Base-by-base conservation (phyloP, 2,329 filamentous ascomycete species). In the Epicoccum sorghinum region DNA sequence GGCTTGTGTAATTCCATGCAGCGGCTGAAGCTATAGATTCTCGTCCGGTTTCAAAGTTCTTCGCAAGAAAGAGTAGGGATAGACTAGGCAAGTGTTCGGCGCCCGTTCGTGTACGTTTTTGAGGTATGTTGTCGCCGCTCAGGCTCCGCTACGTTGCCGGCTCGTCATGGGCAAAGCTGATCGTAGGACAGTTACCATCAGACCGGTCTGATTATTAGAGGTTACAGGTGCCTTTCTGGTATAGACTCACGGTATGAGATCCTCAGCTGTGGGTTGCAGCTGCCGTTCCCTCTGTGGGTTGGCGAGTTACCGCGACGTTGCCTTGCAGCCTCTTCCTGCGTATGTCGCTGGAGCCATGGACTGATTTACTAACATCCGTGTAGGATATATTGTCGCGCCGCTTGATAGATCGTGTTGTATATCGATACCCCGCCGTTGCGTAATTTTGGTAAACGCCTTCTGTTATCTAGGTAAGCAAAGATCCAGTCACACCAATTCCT, bases 51-150 rank as follows among this genome's bases (percentile, higher is more conserved):
- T 68, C 66, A 65, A 64, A 51, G 66, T 71, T 71, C 64, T 68
- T 62, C 64, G 64, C 64, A 57, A 61, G 64, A 66, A 72, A 73
- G 71, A 75, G 61, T 75, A 74, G 73, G 73, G 72, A 75, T 75
- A 75, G 73, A 75, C 60, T 66, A 71, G 72, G 74, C 62, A 73
- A 75, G 70, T 72, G 62, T 71, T 75, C 67, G 71, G 72, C 69
- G 72, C 67, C 70, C 65, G 56, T 72, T 57, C 51, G 41, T 55
- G 40, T 42, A 50, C 52, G 46, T 69, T 73, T 45, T 71, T 67
- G 63, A 72, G 70, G 71, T 74, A 73, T 57, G 65, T 55, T 40
- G 35, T 55, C 44, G 53, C 54, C 41, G 42, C 48, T 54, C 50
- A 42, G 48, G 49, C 44, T 36, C 45, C 47, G 42, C 42, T 42